Conservation (phyloP, 225 moss, liverwort and hornwort genomes). For the Anthoceros angustus region DNA sequence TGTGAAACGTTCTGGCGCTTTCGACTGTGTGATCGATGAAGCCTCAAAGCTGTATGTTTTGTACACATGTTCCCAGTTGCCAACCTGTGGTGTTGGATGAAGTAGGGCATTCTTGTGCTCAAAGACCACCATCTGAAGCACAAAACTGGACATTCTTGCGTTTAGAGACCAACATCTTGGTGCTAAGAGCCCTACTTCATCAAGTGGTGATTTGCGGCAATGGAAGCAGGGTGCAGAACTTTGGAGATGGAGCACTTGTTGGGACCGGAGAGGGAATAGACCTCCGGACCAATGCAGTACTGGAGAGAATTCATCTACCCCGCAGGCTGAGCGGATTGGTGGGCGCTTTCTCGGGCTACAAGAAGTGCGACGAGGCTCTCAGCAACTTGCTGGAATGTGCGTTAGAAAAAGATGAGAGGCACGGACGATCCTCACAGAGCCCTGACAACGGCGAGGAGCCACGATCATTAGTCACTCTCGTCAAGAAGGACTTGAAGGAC, state of each 20-base stretch:
- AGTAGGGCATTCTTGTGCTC: conserved; percentile 11
- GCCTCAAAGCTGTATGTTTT: conserved; percentile 9
- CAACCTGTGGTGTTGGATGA: conserved; percentile 4
- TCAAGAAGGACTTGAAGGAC: background rate
- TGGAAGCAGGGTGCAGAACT: conserved; percentile 8
- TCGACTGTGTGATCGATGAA: conserved; percentile 18
- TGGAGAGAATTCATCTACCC: conserved; percentile 38
- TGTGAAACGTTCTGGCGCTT: conserved; percentile 4
- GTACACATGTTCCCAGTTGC: background rate
- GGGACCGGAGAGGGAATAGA: conserved; percentile 32
- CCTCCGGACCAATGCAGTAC: conserved; percentile 16
- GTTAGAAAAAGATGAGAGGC: conserved; percentile 1
- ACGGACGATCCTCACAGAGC: background rate
- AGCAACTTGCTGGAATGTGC: conserved; percentile 16
- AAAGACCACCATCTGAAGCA: background rate
- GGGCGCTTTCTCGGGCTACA: conserved; percentile 38
- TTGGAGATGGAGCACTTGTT: conserved; percentile 29
- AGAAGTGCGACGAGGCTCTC: conserved; percentile 9
- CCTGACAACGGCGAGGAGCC: background rate
- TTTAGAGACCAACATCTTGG: conserved; percentile 7
- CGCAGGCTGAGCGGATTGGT: conserved; percentile 27
- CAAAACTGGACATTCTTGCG: conserved; percentile 7
- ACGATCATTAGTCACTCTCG: conserved; percentile 8
- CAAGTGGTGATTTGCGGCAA: background rate
- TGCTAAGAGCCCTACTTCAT: conserved; percentile 1